Base-by-base conservation (phyloP, 768 basidiomycete species). In the Suillus sp. region DNA sequence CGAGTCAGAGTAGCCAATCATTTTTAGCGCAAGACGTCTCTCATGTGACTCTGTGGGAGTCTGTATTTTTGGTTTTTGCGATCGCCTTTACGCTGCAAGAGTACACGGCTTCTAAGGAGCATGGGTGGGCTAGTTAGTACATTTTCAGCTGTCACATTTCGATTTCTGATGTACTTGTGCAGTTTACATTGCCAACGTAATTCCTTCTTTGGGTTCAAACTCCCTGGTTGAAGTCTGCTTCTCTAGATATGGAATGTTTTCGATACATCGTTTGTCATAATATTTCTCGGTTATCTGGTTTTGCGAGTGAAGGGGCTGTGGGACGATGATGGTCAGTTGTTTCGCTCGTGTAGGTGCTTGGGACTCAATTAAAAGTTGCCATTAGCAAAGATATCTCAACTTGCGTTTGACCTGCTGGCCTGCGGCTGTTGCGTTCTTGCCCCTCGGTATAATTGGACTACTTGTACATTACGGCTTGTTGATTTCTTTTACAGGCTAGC, bases 191-290 rank as follows among this genome's bases (percentile, higher is more conserved):
- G 91, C 93, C 25, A 94, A 93, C 70, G 92, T 92, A 71, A 70
- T 70, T 18, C 42, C 59, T 25, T 47, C n/a, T 54, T 27, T 66
- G 38, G 50, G 25, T 27, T 16, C 47, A 50, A 20, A 47, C 43
- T 61, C 54, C 58, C 42, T 3, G 61, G 60, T 59, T 51, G 51
- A 38, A 32, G 59, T 56, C 11, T 7, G n/a, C 25, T 20, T 32
- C 47, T 56, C 22, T 68, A 95, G 92, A 86, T 95, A 66, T 96
- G 95, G 95, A 96, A 95, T 71, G 89, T 86, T 6, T 94, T 96
- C 68, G 95, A 93, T 75, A 87, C 90, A 27, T 81, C 84, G 0
- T 93, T 93, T 72, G 82, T 87, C 64, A 63, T 86, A 30, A 79
- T 94, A 55, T 93, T 91, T 73, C 69, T 91, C 30, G 80, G 79